Conservation (phyloP, 306 rosid species). For the Vigna angularis region DNA sequence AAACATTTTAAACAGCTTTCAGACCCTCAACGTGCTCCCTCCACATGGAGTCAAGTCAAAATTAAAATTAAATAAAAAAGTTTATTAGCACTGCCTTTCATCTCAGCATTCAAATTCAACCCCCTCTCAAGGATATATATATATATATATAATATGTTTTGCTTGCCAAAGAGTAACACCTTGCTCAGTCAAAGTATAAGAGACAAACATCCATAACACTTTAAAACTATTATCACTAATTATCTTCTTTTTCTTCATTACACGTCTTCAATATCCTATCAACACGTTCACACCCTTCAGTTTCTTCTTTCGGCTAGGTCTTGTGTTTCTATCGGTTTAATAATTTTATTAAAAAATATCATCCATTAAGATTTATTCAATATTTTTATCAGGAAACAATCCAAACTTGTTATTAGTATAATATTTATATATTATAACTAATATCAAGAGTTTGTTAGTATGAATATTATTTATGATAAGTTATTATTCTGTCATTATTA, state of each 20-base stretch:
- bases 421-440: too few species aligned
- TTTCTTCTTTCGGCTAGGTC: slow-evolving; percentile 27
- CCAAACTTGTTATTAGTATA: too few species aligned
- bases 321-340: too few species aligned
- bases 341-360: too few species aligned
- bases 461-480: too few species aligned
- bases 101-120: slow-evolving; percentile 14
- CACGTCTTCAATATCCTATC: slow-evolving; percentile 39
- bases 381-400: too few species aligned
- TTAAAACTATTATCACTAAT: background rate
- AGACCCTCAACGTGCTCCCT: background rate
- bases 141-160: background rate
- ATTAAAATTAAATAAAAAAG: background rate
- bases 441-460: too few species aligned
- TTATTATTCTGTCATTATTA: too few species aligned
- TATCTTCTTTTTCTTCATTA: slow-evolving; percentile 28
- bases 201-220: slow-evolving; percentile 31
- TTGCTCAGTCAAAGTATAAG: slow-evolving; percentile 45
- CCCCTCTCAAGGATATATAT: background rate
- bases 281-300: background rate
- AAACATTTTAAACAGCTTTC: slow-evolving; percentile 4
- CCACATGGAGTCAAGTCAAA: slow-evolving; percentile 50
- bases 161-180: slow-evolving; percentile 9
- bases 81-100: background rate
- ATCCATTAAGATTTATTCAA: too few species aligned